phyloP scores from a whole-genome alignment of 495 filamentous ascomycete genomes.

The Friedmanniomyces endolithicus region DNA sequence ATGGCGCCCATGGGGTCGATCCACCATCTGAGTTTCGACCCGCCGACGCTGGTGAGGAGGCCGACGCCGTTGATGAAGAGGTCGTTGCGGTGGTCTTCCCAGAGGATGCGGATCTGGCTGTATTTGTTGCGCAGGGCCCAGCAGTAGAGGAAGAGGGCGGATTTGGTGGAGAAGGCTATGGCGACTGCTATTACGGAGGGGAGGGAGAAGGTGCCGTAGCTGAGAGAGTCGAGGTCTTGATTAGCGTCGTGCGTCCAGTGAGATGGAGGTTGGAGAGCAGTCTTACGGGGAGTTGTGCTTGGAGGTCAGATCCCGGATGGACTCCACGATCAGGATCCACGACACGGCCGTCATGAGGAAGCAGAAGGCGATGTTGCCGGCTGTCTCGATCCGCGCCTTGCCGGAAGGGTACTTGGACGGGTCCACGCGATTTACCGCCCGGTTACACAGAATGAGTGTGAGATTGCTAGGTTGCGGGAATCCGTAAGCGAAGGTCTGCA shows the following conservation, averaged over 20 bases:
- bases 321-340: constrained; percentile 79
- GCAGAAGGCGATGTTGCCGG: constrained; percentile 94
- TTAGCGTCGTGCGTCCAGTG: too few relatives aligned
- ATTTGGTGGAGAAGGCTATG: constrained; percentile 72
- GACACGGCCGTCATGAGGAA: constrained; percentile 93
- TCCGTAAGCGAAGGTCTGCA: not conserved
- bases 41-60: constrained; percentile 76
- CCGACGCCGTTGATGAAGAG: constrained; percentile 55
- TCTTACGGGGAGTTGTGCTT: constrained; percentile 24
- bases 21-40: constrained; percentile 85
- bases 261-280: not conserved
- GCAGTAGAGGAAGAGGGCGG: constrained; percentile 79
- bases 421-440: constrained; percentile 80
- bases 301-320: constrained; percentile 50
- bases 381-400: constrained; percentile 89
- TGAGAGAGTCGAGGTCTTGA: too few relatives aligned
- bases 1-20: constrained; percentile 90
- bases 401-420: constrained; percentile 82
- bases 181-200: constrained; percentile 81
- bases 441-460: constrained; percentile 74
- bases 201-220: constrained; percentile 51
- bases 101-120: constrained; percentile 81
- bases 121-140: constrained; percentile 81
- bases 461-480: constrained; percentile 54
- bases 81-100: constrained; percentile 42